Conservation (phyloP, 352 stramenopile genomes). For the Halophytophthora batemanensis region DNA sequence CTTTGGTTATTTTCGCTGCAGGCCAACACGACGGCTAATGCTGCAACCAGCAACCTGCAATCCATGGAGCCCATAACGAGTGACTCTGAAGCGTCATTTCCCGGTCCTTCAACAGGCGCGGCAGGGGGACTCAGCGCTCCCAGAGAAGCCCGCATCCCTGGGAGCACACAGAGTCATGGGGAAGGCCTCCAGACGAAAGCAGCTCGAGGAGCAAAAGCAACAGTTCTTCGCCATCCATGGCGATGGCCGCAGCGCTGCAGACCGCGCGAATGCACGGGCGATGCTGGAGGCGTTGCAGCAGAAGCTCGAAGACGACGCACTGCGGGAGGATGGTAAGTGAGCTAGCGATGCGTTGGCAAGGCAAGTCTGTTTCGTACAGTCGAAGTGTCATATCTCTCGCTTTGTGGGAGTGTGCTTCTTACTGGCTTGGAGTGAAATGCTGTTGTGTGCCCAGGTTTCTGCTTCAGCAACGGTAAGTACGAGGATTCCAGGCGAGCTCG, state of each 20-base stretch:
- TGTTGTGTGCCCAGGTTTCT: constrained; percentile 35
- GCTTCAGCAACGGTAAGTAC: constrained; percentile 47
- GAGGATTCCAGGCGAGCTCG: constrained; percentile 34
- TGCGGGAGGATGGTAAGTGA: constrained; percentile 52
- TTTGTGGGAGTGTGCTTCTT: background rate
- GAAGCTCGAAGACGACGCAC: constrained; percentile 58
- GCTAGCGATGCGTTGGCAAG: background rate
- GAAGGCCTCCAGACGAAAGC: constrained; percentile 39
- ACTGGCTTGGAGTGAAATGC: background rate
- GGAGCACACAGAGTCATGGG: constrained; percentile 27
- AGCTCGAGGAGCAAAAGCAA: constrained; percentile 42
- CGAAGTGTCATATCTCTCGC: background rate
- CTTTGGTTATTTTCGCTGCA: too few species aligned
- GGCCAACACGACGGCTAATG: too few species aligned
- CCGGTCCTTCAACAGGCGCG: too few species aligned
- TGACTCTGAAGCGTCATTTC: too few species aligned
- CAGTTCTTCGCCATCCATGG: constrained; percentile 40
- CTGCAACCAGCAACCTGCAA: too few species aligned
- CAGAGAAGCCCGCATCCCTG: too few species aligned
- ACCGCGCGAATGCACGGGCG: constrained; percentile 31
- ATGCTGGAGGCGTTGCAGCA: constrained; percentile 57
- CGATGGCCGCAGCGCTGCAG: constrained; percentile 38
- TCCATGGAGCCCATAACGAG: too few species aligned
- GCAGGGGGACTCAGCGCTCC: too few species aligned
- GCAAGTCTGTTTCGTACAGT: too few species aligned